Percentiles rank a stretch among this genome's conserved stretches.
phyloP scores from a whole-genome alignment of 2,329 filamentous ascomycete genomes.

The Colletotrichum euphorbiae region DNA sequence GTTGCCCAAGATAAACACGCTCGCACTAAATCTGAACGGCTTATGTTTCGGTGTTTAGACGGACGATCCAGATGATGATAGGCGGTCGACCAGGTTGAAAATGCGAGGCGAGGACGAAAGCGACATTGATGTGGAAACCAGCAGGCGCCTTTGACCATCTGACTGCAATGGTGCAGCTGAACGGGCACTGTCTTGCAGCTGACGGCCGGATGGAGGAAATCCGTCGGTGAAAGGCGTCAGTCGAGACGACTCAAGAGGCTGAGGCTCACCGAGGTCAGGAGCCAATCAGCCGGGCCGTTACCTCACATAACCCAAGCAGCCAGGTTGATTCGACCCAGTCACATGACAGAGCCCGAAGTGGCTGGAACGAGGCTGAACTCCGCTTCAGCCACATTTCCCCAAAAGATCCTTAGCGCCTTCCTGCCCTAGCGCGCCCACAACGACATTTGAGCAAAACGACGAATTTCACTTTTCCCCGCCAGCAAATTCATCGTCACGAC shows the following conservation, averaged over 20 bases:
- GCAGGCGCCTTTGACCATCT: not conserved
- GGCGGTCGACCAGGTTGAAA: constrained; percentile 10
- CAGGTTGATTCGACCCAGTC: constrained; percentile 10
- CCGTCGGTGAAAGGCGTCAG: constrained; percentile 2
- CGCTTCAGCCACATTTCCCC: constrained; percentile 29
- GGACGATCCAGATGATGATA: constrained; percentile 1
- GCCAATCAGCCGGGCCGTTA: too few relatives aligned
- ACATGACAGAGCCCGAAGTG: constrained; percentile 18
- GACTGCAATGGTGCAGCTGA: not conserved
- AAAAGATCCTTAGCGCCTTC: constrained; percentile 18
- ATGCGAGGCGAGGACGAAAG: not conserved
- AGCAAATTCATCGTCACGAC: constrained; percentile 40
- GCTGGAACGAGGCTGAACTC: constrained; percentile 22
- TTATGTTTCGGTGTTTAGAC: constrained; percentile 30
- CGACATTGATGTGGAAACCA: not conserved
- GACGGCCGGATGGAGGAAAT: not conserved
- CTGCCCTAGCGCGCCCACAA: constrained; percentile 41
- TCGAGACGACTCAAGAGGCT: too few relatives aligned
- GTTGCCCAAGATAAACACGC: constrained; percentile 28
- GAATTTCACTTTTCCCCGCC: constrained; percentile 30
- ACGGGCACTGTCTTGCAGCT: constrained; percentile 1
- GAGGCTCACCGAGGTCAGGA: not conserved
- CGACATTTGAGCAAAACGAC: constrained; percentile 39
- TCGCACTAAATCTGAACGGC: constrained; percentile 32
- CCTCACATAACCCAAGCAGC: not conserved